Base-by-base conservation (phyloP, 2,329 filamentous ascomycete genomes). In the Pseudonectria foliicola region DNA sequence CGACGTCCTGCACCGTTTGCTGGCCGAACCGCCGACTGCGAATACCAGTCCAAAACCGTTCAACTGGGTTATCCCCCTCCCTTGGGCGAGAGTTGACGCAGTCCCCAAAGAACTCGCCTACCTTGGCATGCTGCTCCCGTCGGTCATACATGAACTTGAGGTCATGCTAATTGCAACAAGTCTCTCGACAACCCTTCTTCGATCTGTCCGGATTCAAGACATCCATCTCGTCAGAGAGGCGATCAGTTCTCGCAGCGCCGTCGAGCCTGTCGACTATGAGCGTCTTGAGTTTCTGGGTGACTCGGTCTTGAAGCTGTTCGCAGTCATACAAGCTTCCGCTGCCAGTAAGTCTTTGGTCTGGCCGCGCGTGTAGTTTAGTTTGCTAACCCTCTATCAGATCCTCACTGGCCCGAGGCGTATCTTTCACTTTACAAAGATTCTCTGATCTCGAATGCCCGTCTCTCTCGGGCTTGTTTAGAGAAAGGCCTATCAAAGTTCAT, bases 201-300 rank as follows among this genome's bases (percentile, higher is more conserved):
- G 45, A 13, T 38, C 44, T 1, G 34, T 87, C 1, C 52, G 55
- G 0, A 71, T 90, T 25, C 56, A 57, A 0, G 59, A 82, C 43
- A 44, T 75, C 3, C 58, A 63, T 1, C 62, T 82, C 24, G 53
- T 93, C 0, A 55, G 78, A 2, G 79, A 76, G 8, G 87, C 89
- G 1, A 80, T 93, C 32, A 84, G 74, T 33, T 67, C 85, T 1
- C 75, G 80, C 0, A 68, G 67, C 2, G 77, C 85, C 0, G 53
- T 59, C 3, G 77, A 80, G 31, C 56, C 63, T 2, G 70, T 68
- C 0, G 73, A 95, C 44, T 95, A 95, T 53, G 83, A 96, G 49
- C 70, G 83, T 3, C 65, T 94, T 0, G 92, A 96, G 54, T 93
- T 93, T 46, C 63, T 95, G 0, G 92, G 92, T 0, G 90, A 96